A percentile compares a stretch with the other conserved stretches of the same genome.
phyloP scores from a whole-genome alignment of 2,329 filamentous ascomycete genomes.

The Colletotrichum lentis region DNA sequence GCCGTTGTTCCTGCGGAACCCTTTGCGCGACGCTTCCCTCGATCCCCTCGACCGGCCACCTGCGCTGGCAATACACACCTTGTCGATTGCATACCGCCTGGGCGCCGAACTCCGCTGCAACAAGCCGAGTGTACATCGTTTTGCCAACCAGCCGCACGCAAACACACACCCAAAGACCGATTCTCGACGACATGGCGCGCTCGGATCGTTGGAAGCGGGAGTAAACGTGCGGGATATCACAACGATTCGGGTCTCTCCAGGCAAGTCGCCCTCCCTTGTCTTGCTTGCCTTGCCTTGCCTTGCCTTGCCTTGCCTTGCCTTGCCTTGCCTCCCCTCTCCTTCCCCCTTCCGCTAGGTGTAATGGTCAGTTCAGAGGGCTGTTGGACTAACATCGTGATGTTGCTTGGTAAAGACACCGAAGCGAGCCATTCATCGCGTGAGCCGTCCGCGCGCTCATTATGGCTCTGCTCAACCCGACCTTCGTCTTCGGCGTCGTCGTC shows the following conservation, averaged over 20 bases:
- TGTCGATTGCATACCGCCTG: conserved; percentile 13
- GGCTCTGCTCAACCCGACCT: conserved; percentile 77
- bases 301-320: neutral
- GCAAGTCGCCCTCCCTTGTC: conserved; percentile 5
- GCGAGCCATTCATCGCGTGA: conserved; percentile 19
- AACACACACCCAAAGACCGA: conserved; percentile 17
- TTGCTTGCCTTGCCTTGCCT: conserved; percentile 5
- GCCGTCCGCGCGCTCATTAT: conserved; percentile 51
- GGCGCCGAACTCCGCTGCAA: conserved; percentile 33
- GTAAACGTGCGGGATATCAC: conserved; percentile 36
- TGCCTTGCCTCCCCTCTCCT: conserved; percentile 1
- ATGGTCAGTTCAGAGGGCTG: neutral
- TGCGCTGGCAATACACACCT: conserved; percentile 1
- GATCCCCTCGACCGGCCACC: neutral
- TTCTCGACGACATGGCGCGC: conserved; percentile 36
- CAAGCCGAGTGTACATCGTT: conserved; percentile 29
- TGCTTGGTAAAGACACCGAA: conserved; percentile 30
- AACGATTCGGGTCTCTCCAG: conserved; percentile 35
- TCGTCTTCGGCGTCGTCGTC: conserved; percentile 84
- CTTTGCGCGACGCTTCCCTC: neutral
- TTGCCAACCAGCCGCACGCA: conserved; percentile 7
- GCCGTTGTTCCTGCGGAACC: neutral
- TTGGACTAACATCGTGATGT: conserved; percentile 21
- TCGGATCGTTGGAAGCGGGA: conserved; percentile 35
- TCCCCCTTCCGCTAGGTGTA: too few species aligned